Conservation (phyloP, 257 asterid species). For the Solanum rostratum region DNA sequence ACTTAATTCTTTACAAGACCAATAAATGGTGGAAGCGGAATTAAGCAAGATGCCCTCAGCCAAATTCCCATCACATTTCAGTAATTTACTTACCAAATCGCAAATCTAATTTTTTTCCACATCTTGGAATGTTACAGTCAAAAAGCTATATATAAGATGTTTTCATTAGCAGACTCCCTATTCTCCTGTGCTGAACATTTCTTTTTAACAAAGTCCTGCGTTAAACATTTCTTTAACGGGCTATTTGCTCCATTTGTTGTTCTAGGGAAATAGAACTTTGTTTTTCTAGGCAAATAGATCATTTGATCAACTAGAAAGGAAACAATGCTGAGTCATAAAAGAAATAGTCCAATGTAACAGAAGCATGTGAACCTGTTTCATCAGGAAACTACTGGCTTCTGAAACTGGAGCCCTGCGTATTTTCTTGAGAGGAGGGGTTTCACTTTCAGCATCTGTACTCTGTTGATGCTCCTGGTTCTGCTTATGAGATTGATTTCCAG, state of each 20-base stretch:
- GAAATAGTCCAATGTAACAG: not conserved
- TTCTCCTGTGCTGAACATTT: not conserved
- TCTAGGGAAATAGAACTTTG: too few species aligned
- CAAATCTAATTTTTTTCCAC: not conserved
- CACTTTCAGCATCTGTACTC: constrained; percentile 31
- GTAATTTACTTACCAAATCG: not conserved
- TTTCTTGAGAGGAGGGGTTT: constrained; percentile 56
- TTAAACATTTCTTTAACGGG: not conserved
- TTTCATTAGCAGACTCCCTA: not conserved
- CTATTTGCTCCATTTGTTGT: not conserved
- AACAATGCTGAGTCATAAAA: not conserved
- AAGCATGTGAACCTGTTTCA: constrained; percentile 55
- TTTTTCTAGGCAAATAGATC: not conserved
- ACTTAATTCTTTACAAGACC: not conserved
- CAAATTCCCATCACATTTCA: not conserved
- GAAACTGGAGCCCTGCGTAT: constrained; percentile 34
- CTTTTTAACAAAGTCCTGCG: too few species aligned
- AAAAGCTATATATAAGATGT: not conserved
- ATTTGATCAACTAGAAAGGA: not conserved
- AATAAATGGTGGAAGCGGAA: not conserved
- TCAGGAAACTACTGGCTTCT: constrained; percentile 46
- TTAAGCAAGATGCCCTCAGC: not conserved
- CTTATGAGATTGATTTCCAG: constrained; percentile 16
- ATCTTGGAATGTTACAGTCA: not conserved
- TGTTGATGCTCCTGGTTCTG: constrained; percentile 23